phyloP scores from a whole-genome alignment of 345 rosid genomes.

The Eutrema yunnanense region DNA sequence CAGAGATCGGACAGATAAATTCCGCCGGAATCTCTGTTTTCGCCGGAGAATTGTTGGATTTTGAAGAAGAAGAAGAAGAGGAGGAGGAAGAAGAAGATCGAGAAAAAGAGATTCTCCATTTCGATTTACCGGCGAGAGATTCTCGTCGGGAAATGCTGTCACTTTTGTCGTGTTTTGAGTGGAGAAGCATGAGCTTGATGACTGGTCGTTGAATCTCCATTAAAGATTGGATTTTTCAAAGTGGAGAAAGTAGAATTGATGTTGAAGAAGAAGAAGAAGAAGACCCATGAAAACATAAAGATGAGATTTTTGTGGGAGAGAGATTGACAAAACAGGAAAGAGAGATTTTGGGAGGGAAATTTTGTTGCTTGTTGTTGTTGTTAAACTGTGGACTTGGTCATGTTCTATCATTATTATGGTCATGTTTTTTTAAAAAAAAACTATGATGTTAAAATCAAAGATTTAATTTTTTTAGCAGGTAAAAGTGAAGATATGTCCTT shows the following conservation, averaged over 20 bases:
- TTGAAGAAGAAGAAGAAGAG: slow-evolving; percentile 24
- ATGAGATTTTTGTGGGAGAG: slow-evolving; percentile 24
- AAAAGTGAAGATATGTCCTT: slow-evolving; percentile 28
- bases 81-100: slow-evolving; percentile 35
- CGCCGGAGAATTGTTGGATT: slow-evolving; percentile 6
- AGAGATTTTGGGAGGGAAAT: slow-evolving; percentile 33
- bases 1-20: slow-evolving; percentile 73
- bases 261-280: slow-evolving; percentile 18
- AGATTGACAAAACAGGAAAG: slow-evolving; percentile 14
- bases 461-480: not conserved
- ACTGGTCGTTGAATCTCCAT: slow-evolving; percentile 56
- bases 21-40: slow-evolving; percentile 39
- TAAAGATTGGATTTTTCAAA: not conserved
- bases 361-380: slow-evolving; percentile 6
- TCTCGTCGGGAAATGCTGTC: slow-evolving; percentile 16
- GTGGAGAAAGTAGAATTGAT: not conserved
- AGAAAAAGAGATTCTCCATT: slow-evolving; percentile 48
- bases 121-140: slow-evolving; percentile 21
- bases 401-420: not conserved
- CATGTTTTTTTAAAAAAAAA: not conserved
- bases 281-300: slow-evolving; percentile 20
- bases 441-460: not conserved
- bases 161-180: slow-evolving; percentile 17
- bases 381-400: slow-evolving; percentile 26
- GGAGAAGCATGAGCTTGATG: slow-evolving; percentile 34